Base-by-base conservation (phyloP, 345 rosid species). In the Rhizophora mangle region DNA sequence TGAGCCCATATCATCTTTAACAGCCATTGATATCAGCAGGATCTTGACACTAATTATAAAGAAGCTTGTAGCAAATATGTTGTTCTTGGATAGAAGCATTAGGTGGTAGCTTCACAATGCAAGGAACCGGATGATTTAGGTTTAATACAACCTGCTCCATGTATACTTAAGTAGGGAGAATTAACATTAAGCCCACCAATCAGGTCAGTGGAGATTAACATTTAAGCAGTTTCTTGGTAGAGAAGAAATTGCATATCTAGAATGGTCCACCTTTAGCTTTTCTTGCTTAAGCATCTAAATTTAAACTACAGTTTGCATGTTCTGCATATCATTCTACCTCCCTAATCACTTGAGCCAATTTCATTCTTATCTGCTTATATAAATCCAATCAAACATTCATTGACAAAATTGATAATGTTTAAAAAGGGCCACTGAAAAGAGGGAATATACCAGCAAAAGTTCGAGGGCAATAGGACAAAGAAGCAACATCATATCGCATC, bases 401-500 rank as follows among this genome's bases (percentile, higher is more conserved):
- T 24, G 0, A 60, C 22, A 21, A 56, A 72, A 72, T 26, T 3
- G n/a, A 30, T 46, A 29, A 46, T 56, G 6, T 27, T 16, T 21
- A 4, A 52, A 52, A 61, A 67, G 39, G 62, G 29, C 24, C 57
- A 43, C 15, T 13, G 65, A 61, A 29, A 74, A 74, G 73, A 20
- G 52, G 37, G 70, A 75, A 72, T 86, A 72, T 82, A 94, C 98
- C 93, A 95, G 77, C 78, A 95, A 77, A 81, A 95, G 81, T 78
- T 79, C 87, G 76, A 92, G 71, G 73, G 88, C 95, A 71, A 95
- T 76, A 68, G 99, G 96, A 69, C 85, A 70, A 72, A 92, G 87
- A 71, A 95, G 96, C 68, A 95, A 81, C 80, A 95, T 67, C 61
- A 79, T 77, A 79, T 92, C 97, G 70, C 97, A 95, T 90, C 99